A percentile compares a stretch with the other conserved stretches of the same genome.
Evolutionary conservation across 495 filamentous ascomycete genomes (phyloP).

Genomic region (Aspergillus coremiiformis): DNA sequence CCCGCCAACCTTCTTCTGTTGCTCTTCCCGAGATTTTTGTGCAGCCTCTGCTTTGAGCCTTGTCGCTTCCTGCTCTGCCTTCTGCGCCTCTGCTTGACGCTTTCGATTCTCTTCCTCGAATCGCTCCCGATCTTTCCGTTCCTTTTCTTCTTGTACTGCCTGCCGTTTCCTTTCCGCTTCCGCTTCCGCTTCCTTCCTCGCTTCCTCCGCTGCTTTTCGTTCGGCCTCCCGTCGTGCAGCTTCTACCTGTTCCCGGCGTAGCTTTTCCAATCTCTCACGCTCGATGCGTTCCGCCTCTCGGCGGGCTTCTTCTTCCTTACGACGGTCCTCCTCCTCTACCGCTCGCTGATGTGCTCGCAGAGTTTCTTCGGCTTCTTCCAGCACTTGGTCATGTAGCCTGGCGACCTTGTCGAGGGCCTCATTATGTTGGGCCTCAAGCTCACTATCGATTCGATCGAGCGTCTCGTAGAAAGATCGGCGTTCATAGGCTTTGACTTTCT

Average conservation of each 20-base stretch:
- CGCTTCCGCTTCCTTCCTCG: conserved; percentile 28
- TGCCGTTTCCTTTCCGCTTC: conserved; percentile 37
- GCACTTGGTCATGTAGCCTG: conserved; percentile 54
- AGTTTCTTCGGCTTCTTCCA: conserved; percentile 48
- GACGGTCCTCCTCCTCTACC: conserved; percentile 30
- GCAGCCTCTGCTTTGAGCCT: conserved; percentile 15
- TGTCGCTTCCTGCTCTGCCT: conserved; percentile 28
- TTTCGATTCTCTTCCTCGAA: conserved; percentile 36
- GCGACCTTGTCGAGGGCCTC: conserved; percentile 56
- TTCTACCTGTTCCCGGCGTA: conserved; percentile 30
- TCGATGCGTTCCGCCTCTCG: conserved; percentile 33
- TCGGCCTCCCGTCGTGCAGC: conserved; percentile 36
- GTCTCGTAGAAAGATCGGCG: conserved; percentile 38
- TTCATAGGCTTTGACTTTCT: conserved; percentile 38
- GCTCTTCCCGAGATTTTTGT: conserved; percentile 23
- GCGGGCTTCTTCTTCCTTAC: conserved; percentile 29
- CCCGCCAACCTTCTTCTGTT: conserved; percentile 25
- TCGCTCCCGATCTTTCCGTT: conserved; percentile 41
- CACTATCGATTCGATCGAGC: conserved; percentile 39
- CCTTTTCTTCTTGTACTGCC: conserved; percentile 42
- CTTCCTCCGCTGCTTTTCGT: conserved; percentile 39
- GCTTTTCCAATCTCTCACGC: conserved; percentile 31
- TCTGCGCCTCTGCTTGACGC: conserved; percentile 28
- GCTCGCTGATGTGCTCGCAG: conserved; percentile 29
- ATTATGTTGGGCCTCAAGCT: conserved; percentile 43